Base-by-base conservation (phyloP, 331 rosid genomes). In the Arachis monticola region DNA sequence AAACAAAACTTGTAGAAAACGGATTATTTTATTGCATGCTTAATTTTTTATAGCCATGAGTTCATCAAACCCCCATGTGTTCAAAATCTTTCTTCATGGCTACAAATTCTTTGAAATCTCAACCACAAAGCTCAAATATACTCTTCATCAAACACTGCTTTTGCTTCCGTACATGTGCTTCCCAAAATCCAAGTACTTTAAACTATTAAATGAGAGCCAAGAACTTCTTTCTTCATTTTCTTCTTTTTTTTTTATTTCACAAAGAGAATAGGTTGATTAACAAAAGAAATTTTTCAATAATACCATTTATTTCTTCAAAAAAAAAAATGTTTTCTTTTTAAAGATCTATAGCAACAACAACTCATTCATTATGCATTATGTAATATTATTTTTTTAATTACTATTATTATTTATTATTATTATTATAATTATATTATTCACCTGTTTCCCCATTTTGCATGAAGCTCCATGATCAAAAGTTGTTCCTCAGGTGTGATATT, bases 381-480 rank as follows among this genome's bases (percentile, higher is more conserved):
- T 3, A 38, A 38, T 38, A 38, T 38, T 38, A 27, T 27, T 27
- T 27, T 27, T 27, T 27, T 27, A 27, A 27, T 27, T 27, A 27
- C 30, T 27, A 27, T 27, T 27, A 27, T 27, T 27, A 27, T 27
- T 27, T 27, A 27, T 27, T 27, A 27, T 27, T 27, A 27, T 27
- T 1, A 27, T 27, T 27, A 27, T 68, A 7, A 76, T 53, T 42
- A 27, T 47, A 38, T 22, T 22, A 55, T 66, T 76, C 73, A 95
- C 99, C 96, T 92, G 82, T 95, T 95, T 76, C 99, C 99, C 97
- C 97, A 95, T 79, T 95, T 95, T 38, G 97, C 80, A 81, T 94
- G 99, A 75, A 95, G 89, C 10, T 95, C 99, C 90, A 95, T 85
- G 79, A 95, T 95, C 85, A 92, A 63, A 46, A 90, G 97, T 44